Evolutionary conservation across 78 protist genomes (phyloP).

Genomic region (Dictyostelium purpureum): DNA sequence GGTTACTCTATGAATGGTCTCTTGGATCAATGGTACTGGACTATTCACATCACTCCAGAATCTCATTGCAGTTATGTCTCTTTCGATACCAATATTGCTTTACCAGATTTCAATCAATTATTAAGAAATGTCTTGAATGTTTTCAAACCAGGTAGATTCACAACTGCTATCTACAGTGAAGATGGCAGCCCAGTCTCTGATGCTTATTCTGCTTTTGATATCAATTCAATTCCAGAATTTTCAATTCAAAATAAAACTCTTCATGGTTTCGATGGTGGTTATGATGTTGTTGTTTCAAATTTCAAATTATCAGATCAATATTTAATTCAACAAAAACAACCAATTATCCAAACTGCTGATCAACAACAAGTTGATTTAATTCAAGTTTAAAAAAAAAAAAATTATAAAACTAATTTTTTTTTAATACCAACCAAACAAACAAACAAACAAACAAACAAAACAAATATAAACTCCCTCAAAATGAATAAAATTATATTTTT

Average conservation of each 20-base stretch:
- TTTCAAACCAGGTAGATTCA: constrained; percentile 80
- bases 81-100: constrained; percentile 75
- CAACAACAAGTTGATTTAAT: constrained; percentile 1
- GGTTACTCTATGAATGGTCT: constrained; percentile 97
- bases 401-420: too few relatives aligned
- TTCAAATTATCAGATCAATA: neutral
- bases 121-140: constrained; percentile 49
- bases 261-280: constrained; percentile 78
- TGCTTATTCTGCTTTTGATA: constrained; percentile 39
- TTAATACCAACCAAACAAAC: too few relatives aligned
- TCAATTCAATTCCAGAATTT: neutral
- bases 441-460: too few relatives aligned
- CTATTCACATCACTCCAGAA: constrained; percentile 87
- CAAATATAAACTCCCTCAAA: too few relatives aligned
- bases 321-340: neutral
- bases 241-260: constrained; percentile 65
- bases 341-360: too few relatives aligned
- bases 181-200: constrained; percentile 71
- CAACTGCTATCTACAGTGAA: constrained; percentile 59
- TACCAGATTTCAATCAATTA: constrained; percentile 47
- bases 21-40: constrained; percentile 39
- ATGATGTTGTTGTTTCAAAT: constrained; percentile 71
- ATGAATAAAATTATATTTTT: too few relatives aligned
- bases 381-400: neutral
- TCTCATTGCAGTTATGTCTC: constrained; percentile 72